Evolutionary conservation across 352 stramenopile genomes (phyloP).

Genomic region (Phytophthora syringae): DNA sequence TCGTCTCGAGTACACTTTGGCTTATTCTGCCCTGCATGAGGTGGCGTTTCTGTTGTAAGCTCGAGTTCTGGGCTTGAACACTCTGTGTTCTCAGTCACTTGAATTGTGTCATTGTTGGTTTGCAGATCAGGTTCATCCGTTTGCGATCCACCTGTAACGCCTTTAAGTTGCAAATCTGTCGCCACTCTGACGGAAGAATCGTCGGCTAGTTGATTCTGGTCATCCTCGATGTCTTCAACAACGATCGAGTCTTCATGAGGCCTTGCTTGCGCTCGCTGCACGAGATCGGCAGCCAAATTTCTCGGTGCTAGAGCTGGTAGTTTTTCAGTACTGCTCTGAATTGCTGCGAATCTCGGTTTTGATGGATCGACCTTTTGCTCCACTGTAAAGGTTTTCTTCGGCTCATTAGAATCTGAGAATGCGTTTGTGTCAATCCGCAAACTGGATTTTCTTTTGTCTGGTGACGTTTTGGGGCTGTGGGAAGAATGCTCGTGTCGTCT

Average conservation of each 20-base stretch:
- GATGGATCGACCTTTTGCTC: neutral
- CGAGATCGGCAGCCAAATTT: neutral
- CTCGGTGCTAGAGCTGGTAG: neutral
- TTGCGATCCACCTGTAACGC: neutral
- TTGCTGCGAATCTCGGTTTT: neutral
- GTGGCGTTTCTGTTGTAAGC: neutral
- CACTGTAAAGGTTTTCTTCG: neutral
- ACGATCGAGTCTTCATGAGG: constrained; percentile 19
- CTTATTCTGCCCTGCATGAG: neutral
- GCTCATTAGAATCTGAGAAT: neutral
- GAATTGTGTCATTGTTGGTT: neutral
- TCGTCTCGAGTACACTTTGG: too few relatives aligned
- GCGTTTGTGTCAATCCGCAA: neutral
- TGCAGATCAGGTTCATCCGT: neutral
- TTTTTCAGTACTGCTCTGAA: neutral
- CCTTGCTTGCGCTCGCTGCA: neutral
- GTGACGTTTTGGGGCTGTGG: too few relatives aligned
- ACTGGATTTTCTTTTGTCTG: neutral
- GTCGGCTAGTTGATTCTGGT: neutral
- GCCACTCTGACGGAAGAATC: neutral
- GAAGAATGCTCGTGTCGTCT: constrained; percentile 21
- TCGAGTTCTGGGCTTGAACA: neutral
- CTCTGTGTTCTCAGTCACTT: too few relatives aligned
- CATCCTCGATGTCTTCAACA: constrained; percentile 37
- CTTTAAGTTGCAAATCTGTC: neutral